Conservation (phyloP, 2,329 filamentous ascomycete genomes). For the Fonsecaea multimorphosa region DNA sequence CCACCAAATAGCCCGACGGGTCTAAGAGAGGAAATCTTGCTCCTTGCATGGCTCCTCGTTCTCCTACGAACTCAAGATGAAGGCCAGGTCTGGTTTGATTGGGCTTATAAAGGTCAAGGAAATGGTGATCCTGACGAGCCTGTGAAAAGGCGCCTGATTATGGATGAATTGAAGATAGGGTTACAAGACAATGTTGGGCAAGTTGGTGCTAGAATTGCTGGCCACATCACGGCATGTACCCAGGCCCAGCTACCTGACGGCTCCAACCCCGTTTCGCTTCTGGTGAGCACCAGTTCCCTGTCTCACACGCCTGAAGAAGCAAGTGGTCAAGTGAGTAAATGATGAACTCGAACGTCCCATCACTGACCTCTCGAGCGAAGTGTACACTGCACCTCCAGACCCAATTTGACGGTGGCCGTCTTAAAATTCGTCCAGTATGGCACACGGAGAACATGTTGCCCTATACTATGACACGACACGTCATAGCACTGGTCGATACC, state of each 20-base stretch:
- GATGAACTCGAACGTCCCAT: constrained; percentile 8
- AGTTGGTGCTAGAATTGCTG: constrained; percentile 41
- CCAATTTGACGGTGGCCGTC: constrained; percentile 35
- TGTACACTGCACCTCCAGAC: constrained; percentile 45
- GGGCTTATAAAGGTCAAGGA: constrained; percentile 44
- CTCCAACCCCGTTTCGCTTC: constrained; percentile 51
- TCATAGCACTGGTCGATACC: constrained; percentile 52
- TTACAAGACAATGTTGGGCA: constrained; percentile 44
- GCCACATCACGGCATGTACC: constrained; percentile 50
- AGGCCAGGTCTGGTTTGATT: constrained; percentile 48
- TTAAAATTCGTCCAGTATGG: constrained; percentile 53
- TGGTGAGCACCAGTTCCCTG: constrained; percentile 24
- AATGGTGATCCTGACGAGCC: constrained; percentile 33
- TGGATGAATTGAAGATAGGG: constrained; percentile 45
- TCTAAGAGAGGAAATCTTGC: constrained; percentile 51
- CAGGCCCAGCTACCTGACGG: constrained; percentile 43
- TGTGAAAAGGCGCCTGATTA: constrained; percentile 39
- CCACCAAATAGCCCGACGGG: constrained; percentile 42
- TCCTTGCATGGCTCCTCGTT: constrained; percentile 55
- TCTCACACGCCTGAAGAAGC: constrained; percentile 16
- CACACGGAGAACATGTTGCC: constrained; percentile 49
- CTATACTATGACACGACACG: constrained; percentile 52
- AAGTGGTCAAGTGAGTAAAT: constrained; percentile 19
- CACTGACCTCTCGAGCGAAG: constrained; percentile 38
- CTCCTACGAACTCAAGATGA: constrained; percentile 53